Evolutionary conservation across 208 protist species (phyloP), one percentile per base, ranked within the genome.

Genomic region (Trypanosomatidae sp.): DNA sequence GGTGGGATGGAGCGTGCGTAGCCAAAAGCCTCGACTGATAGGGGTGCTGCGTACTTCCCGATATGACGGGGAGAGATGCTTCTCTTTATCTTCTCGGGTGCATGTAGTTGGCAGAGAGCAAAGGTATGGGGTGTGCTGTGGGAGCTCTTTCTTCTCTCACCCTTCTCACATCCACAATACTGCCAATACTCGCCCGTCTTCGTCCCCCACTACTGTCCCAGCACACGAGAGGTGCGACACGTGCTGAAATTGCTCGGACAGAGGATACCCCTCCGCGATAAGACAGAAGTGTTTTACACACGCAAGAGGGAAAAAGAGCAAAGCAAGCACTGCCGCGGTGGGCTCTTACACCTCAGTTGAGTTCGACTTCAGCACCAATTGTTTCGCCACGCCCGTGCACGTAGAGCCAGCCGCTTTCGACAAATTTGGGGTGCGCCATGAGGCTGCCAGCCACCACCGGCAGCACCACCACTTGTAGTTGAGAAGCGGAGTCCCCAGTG

Each of bases 351-450:
- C n/a, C 2, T 71, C 46, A 80, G 49, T 5, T 15, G 30, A 80
- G 49, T 50, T 71, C 44, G 1, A 76, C 53, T 0, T 53, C 25
- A 1, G 69, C 64, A 41, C 49, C 70, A 9, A 80, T 25, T 15
- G n/a, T 39, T 50, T 80, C 76, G 3, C 76, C 76, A 36, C 76
- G 76, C 22, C 76, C 76, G 30, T 80, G 70, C 64, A 80, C 71
- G 58, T 75, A 80, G 7, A 80, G 70, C 76, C 76, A 80, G 43
- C 70, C 70, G 22, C 36, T 39, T 53, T 28, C 58, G 9, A 53
- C 70, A 17, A 49, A 49, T 22, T 43, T 66, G 10, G 76, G 76
- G 33, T 75, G 66, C 28, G 10, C 55, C 47, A 80, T 36, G 10
- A 76, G 39, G 43, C 68, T 33, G 2, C n/a, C 28, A n/a, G 19